Percentiles rank a stretch among this genome's conserved stretches.
Conservation (phyloP, 352 stramenopile species). For the Globisporangium splendens region DNA sequence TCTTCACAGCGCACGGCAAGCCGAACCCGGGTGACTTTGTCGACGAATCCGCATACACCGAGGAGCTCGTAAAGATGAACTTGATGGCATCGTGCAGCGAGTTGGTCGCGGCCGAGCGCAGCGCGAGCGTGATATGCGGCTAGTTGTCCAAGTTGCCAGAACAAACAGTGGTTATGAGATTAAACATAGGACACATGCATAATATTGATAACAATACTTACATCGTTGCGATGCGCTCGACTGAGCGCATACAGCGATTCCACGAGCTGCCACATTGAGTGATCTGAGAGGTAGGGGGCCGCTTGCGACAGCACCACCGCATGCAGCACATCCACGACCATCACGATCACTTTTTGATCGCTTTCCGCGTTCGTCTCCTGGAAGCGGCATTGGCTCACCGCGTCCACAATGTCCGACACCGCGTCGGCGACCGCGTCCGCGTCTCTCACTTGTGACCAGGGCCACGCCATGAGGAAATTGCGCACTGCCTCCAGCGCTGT, state of each 20-base stretch:
- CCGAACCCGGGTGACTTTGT: slow-evolving; percentile 42
- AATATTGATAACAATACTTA: slow-evolving; percentile 21
- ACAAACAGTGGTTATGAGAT: background rate
- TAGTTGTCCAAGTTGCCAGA: slow-evolving; percentile 9
- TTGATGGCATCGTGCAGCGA: slow-evolving; percentile 59
- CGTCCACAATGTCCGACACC: slow-evolving; percentile 86
- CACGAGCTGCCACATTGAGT: slow-evolving; percentile 94
- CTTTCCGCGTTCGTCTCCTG: slow-evolving; percentile 90
- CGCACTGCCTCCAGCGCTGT: slow-evolving; percentile 92
- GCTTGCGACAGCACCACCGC: slow-evolving; percentile 89
- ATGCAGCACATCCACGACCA: slow-evolving; percentile 93
- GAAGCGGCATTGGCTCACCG: slow-evolving; percentile 92
- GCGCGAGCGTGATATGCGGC: slow-evolving; percentile 54
- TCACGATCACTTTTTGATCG: slow-evolving; percentile 89
- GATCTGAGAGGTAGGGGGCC: slow-evolving; percentile 81
- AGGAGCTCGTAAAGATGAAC: slow-evolving; percentile 58
- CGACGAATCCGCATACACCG: slow-evolving; percentile 40
- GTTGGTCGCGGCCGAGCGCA: slow-evolving; percentile 62
- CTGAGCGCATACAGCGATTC: slow-evolving; percentile 95
- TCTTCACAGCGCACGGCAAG: slow-evolving; percentile 74
- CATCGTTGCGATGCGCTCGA: slow-evolving; percentile 52
- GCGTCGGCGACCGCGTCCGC: slow-evolving; percentile 38
- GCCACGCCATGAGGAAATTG: slow-evolving; percentile 92
- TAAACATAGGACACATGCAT: background rate
- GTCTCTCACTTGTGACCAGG: slow-evolving; percentile 49